Evolutionary conservation across 1,284 basidiomycete genomes (phyloP), one percentile per base, ranked within the genome.

Genomic region (Ganoderma boninense): DNA sequence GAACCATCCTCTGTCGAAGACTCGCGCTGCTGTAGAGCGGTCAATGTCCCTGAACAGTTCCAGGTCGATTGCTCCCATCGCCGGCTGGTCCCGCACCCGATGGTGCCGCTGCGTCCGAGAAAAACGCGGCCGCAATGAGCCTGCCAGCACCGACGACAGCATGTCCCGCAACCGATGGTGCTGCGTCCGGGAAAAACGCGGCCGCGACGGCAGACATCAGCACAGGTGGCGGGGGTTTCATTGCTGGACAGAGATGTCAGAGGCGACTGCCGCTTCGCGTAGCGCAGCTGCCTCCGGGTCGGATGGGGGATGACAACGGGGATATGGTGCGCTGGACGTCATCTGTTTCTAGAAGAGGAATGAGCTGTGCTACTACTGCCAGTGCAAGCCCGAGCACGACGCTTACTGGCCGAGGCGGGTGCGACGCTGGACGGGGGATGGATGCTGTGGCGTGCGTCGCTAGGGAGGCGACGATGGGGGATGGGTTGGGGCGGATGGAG

Each of bases 241-340:
- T 60, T 68, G 64, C 63, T 62, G 26, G 66, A 40, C 20, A 43
- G 59, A 56, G 67, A 32, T 29, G 65, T 44, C 32, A 68, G 67
- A n/a, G 70, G 68, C 7, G 70, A 70, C 69, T 72, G 73, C 23
- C 73, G 73, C 70, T 74, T 74, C 40, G 67, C 69, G 62, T 71
- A 71, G 18, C 73, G 70, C 52, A 74, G 70, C 67, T 71, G 70
- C 4, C 73, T 67, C 35, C 70, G 73, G 32, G 73, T 74, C 63
- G 44, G 26, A 23, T 62, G 65, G 18, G 35, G 42, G n/a, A 23
- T 35, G 42, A 35, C 29, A 56, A 60, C 20, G 29, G 65, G 32
- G 20, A 52, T 23, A 42, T 26, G 49, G 23, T 46, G 56, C 66
- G 57, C 35, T 10, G 66, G 38, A 61, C 18, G 44, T 4, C 63